These are phyloP conservation scores for Vitis amurensis DNA, from an alignment of 164 flowering plant species.

Conservation along the genomic window DNA sequence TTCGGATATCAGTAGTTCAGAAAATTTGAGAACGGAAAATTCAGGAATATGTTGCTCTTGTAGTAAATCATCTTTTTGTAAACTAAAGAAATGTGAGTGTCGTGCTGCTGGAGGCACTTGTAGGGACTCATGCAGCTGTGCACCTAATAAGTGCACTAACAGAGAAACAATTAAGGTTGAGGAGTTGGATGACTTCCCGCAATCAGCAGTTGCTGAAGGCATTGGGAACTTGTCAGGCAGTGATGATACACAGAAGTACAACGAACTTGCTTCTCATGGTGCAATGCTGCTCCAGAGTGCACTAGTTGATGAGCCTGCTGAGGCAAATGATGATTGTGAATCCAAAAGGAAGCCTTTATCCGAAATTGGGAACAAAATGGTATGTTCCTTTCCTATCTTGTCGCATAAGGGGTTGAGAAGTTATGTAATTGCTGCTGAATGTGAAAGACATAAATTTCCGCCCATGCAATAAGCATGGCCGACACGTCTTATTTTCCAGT, in stretches of 20 bases:
- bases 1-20: constrained; percentile 8
- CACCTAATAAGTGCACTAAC: constrained; percentile 54
- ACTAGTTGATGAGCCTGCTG: constrained; percentile 47
- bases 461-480: no score
- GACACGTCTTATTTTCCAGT: no score
- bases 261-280: constrained; percentile 53
- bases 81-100: constrained; percentile 75
- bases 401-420: no score
- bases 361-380: constrained; percentile 85
- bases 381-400: constrained; percentile 19
- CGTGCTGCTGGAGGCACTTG: constrained; percentile 48
- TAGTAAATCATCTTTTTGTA: constrained; percentile 54
- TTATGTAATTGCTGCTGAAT: no score
- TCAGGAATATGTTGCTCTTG: constrained; percentile 67
- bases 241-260: constrained; percentile 1
- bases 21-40: constrained; percentile 16
- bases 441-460: no score
- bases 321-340: constrained; percentile 29
- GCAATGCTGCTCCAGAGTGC: constrained; percentile 77
- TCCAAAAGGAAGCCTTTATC: constrained; percentile 70
- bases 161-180: constrained; percentile 26
- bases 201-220: constrained; percentile 18
- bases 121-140: constrained; percentile 65
- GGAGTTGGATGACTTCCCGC: constrained; percentile 14
- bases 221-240: constrained; percentile 11